Evolutionary conservation across 352 stramenopile species (phyloP).

Genomic region (Pseudoperonospora humuli): DNA sequence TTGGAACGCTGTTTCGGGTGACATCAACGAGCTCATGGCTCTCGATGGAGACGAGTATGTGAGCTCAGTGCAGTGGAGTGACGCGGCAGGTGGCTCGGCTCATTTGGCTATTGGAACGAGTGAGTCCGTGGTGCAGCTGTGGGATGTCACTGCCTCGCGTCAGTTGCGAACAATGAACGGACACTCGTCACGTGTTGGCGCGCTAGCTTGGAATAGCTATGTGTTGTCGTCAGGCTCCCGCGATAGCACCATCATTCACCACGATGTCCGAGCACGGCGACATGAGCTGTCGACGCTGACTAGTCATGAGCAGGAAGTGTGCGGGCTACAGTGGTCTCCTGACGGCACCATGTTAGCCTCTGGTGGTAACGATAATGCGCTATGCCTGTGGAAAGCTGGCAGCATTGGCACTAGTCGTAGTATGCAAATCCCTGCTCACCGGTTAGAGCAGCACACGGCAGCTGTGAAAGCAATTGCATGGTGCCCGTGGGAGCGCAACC

Average conservation of each 20-base stretch:
- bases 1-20: slow-evolving; percentile 94
- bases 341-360: slow-evolving; percentile 94
- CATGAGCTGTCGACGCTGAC: slow-evolving; percentile 88
- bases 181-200: slow-evolving; percentile 91
- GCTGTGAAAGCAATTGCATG: slow-evolving; percentile 98
- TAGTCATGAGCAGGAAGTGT: slow-evolving; percentile 96
- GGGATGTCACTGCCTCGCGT: slow-evolving; percentile 91
- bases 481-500: slow-evolving; percentile 96
- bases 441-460: slow-evolving; percentile 93
- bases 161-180: slow-evolving; percentile 90
- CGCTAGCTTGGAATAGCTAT: slow-evolving; percentile 94
- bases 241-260: slow-evolving; percentile 91
- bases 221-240: slow-evolving; percentile 90
- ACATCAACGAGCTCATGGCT: slow-evolving; percentile 93
- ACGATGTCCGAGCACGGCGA: slow-evolving; percentile 55
- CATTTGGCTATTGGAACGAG: slow-evolving; percentile 94
- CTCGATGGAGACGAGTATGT: slow-evolving; percentile 91
- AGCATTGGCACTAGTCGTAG: slow-evolving; percentile 65
- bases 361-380: slow-evolving; percentile 96
- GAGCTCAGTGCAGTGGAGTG: slow-evolving; percentile 95
- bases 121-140: slow-evolving; percentile 93
- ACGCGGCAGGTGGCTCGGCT: slow-evolving; percentile 59
- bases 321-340: slow-evolving; percentile 94
- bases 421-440: slow-evolving; percentile 53
- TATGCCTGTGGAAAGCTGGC: slow-evolving; percentile 94